Base-by-base conservation (phyloP, 768 basidiomycete genomes). In the Suillus sp. region DNA sequence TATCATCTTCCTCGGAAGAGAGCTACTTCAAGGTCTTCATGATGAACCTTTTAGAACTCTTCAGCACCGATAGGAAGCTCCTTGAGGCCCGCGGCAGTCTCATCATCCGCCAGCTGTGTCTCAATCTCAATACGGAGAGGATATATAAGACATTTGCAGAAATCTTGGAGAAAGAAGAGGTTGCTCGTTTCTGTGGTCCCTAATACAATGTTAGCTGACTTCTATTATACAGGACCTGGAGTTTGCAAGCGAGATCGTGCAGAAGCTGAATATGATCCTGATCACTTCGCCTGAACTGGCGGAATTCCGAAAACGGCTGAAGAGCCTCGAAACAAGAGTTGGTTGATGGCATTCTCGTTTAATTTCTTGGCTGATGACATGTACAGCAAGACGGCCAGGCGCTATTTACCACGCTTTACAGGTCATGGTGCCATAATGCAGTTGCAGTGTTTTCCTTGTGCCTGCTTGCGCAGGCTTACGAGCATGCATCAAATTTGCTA, bases 351-450 rank as follows among this genome's bases (percentile, higher is more conserved):
- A 59, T 3, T 30, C 14, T 50, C n/a, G 11, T n/a, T 57, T 67
- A 45, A 71, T 27, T 0, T 6, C 42, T 48, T 20, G 3, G 2
- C 10, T 38, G 20, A 51, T 47, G 47, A 14, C 50, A 56, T 59
- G 27, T 6, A 13, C 51, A 90, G 87, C 89, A 96, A 92, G 97
- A 99, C 67, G 96, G 96, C 3, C 97, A 99, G 78, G 92, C 92
- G 18, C 75, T 99, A 25, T 99, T 99, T 74, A 93, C 92, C 13
- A 93, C 91, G 0, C 79, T 99, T 3, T 99, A 99, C 70, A 85
- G 94, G 22, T 99, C 95, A 22, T 99, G 97, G 97, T 99, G 95
- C 73, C 97, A 99, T 69, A 98, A 98, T 71, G 92, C 96, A 1
- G 96, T 99, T 48, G 91, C 97, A 0, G 95, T 95, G 1, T 97